Evolutionary conservation across 164 flowering plant genomes (phyloP).

Genomic region (Houttuynia cordata): DNA sequence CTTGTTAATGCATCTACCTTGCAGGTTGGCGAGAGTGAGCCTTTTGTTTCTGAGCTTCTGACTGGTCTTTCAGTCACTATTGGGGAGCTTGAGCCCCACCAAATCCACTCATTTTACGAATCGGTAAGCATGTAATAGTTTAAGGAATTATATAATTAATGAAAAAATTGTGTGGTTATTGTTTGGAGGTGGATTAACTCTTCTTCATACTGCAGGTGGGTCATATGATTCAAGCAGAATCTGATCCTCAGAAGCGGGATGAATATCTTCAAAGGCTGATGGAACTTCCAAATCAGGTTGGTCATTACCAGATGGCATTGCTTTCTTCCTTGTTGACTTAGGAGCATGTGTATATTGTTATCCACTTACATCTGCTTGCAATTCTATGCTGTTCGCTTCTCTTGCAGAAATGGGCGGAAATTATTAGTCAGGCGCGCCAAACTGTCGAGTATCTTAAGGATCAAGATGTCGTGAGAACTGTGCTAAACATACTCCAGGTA

Average conservation of each 20-base stretch:
- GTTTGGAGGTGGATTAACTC: background rate
- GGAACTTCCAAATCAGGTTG: conserved; percentile 89
- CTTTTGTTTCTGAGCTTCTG: conserved; percentile 97
- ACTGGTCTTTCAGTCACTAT: conserved; percentile 71
- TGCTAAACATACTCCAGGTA: conserved; percentile 95
- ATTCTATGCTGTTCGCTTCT: too few species aligned
- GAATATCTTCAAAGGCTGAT: conserved; percentile 84
- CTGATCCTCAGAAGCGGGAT: conserved; percentile 94
- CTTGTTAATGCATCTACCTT: background rate
- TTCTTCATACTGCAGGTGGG: conserved; percentile 47
- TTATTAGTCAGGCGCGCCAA: conserved; percentile 89
- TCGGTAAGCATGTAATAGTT: conserved; percentile 43
- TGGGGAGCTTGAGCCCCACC: conserved; percentile 93
- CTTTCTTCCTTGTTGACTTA: background rate
- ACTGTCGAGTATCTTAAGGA: conserved; percentile 83
- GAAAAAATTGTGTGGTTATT: too few species aligned
- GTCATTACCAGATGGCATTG: background rate
- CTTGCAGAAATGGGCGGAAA: conserved; percentile 91
- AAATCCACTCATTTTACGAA: conserved; percentile 95
- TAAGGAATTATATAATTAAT: background rate
- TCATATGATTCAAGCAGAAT: conserved; percentile 93
- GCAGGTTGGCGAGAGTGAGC: conserved; percentile 93
- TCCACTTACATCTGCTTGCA: too few species aligned
- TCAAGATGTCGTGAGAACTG: conserved; percentile 63
- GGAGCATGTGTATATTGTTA: too few species aligned